Conservation (phyloP, 192 early-diverging fungal species). For the Backusella psychrophila region DNA sequence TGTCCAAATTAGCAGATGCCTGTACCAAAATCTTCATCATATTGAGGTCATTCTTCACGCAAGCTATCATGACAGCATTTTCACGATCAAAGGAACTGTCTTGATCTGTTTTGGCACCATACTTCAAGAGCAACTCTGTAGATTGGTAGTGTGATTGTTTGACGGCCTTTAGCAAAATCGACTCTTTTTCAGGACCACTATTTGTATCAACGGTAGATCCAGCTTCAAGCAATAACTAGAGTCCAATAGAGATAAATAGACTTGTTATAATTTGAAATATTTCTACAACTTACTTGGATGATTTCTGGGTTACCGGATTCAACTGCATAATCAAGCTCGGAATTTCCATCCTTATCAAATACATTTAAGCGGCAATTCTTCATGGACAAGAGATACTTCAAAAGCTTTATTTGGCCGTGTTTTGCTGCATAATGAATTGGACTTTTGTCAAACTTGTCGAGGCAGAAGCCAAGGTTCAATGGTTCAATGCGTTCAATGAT, state of each 20-base stretch:
- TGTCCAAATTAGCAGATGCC: not conserved
- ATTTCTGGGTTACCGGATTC: slow-evolving; percentile 12
- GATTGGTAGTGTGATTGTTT: slow-evolving; percentile 7
- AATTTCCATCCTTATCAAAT: slow-evolving; percentile 34
- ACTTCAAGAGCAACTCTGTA: slow-evolving; percentile 9
- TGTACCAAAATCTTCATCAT: slow-evolving; percentile 14
- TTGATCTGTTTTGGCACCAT: slow-evolving; percentile 27
- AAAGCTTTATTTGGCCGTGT: slow-evolving; percentile 27
- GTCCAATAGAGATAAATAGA: not conserved
- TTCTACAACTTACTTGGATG: slow-evolving; percentile 20
- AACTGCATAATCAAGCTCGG: slow-evolving; percentile 46
- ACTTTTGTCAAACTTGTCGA: slow-evolving; percentile 31
- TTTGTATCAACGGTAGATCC: not conserved
- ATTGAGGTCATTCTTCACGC: slow-evolving; percentile 5
- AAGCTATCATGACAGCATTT: slow-evolving; percentile 40
- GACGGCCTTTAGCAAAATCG: slow-evolving; percentile 16
- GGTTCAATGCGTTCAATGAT: slow-evolving; percentile 21
- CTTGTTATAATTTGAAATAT: not conserved
- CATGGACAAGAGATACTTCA: slow-evolving; percentile 26
- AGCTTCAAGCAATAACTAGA: slow-evolving; percentile 18
- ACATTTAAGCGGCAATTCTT: not conserved
- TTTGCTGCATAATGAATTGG: slow-evolving; percentile 54
- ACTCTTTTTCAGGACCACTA: not conserved
- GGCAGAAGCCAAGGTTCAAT: slow-evolving; percentile 8
- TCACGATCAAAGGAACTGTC: slow-evolving; percentile 19